Evolutionary conservation across 2,329 filamentous ascomycete species (phyloP), one percentile per base, ranked within the genome.

Genomic region (Botrytis deweyae): DNA sequence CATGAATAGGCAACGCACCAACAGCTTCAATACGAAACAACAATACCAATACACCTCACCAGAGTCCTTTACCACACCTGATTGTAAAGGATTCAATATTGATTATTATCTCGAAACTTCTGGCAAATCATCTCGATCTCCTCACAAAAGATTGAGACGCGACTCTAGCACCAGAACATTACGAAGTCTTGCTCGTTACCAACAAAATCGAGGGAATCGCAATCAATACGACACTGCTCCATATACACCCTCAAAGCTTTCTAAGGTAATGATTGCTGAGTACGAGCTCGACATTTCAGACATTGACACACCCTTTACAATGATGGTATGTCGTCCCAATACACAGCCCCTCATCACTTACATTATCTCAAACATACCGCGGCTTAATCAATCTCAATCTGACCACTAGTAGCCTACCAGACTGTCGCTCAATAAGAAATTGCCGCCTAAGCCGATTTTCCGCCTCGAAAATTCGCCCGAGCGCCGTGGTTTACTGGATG

Each of bases 221-320:
- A 61, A 2, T 40, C 42, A 42, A 40, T 40, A 69, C 63, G 52
- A 72, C 29, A 62, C 52, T 38, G 38, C 5, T 8, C 52, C 64
- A 29, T 18, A 29, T 8, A 69, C 33, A n/a, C 64, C 52, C 40
- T 72, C 63, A 14, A 68, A 68, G 44, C 71, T 72, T 25, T 72
- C 71, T 36, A 52, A 72, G 40, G 71, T 68, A 33, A 68, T 68
- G 64, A 59, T 61, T 46, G 52, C 63, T 18, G 38, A 68, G 18
- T 62, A 69, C 64, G 29, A 40, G 49, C 49, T 58, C 29, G 36
- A n/a, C 12, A 59, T 52, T 29, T 29, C 33, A 38, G 63, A 36
- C 8, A 18, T 66, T 62, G 63, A 40, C 18, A 69, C 40, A 18
- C 40, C 63, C 49, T 25, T 52, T 29, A 22, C 38, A 9, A 72